phyloP scores from a whole-genome alignment of 306 rosid genomes.

The Casuarina cunninghamiana region DNA sequence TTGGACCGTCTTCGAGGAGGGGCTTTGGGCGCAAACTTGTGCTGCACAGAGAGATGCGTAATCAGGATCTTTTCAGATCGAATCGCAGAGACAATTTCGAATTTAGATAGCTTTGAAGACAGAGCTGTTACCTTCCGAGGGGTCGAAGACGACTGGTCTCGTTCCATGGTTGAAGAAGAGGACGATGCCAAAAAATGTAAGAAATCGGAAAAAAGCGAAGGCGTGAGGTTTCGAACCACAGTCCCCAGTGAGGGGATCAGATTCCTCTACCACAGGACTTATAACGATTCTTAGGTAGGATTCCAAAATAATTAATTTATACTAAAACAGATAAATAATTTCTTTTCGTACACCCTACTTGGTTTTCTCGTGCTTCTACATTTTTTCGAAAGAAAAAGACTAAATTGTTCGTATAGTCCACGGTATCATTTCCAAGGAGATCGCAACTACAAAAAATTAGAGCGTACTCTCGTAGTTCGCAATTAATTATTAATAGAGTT shows the following conservation, averaged over 20 bases:
- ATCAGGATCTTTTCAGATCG: background rate
- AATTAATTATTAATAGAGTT: too few species aligned
- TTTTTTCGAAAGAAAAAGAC: too few species aligned
- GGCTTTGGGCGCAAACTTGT: conserved; percentile 53
- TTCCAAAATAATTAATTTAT: background rate
- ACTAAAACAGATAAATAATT: too few species aligned
- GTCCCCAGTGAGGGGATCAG: background rate
- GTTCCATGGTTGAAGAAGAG: conserved; percentile 34
- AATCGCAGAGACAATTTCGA: background rate
- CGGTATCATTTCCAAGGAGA: too few species aligned
- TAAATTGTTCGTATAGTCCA: too few species aligned
- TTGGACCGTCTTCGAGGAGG: conserved; percentile 33
- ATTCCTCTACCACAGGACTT: background rate
- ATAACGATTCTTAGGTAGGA: fast-evolving
- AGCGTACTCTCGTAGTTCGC: too few species aligned
- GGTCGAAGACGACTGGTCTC: conserved; percentile 17
- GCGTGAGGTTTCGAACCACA: conserved; percentile 25
- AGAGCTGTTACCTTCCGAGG: conserved; percentile 43
- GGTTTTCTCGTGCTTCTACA: too few species aligned
- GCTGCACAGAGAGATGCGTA: conserved; percentile 28
- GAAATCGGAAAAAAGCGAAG: background rate
- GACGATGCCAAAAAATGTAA: background rate
- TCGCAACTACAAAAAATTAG: too few species aligned
- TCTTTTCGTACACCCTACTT: too few species aligned
- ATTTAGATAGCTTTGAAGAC: background rate